Base-by-base conservation (phyloP, 108 stramenopile genomes). In the Skeletonema grethae region DNA sequence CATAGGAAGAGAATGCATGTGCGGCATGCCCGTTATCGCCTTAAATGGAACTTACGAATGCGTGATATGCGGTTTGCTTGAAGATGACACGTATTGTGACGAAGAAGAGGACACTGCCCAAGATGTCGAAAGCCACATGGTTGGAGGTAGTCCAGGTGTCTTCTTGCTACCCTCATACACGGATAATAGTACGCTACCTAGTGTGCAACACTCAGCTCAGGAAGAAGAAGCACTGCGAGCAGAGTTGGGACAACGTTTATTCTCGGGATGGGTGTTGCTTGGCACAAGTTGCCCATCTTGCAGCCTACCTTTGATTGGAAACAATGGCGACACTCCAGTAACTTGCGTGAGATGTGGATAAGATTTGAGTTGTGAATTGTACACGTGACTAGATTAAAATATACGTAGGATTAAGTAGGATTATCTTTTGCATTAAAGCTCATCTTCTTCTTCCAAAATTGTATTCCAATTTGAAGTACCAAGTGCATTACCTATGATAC, bases 391-490 rank as follows among this genome's bases (percentile, higher is more conserved):
- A n/a, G n/a, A 28, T 1, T 28, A 28, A 28, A 1, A 1, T 28
- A 48, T 48, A 34, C 34, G 34, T 34, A 34, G 34, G 34, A 38
- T 38, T 38, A 38, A 1, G 36, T 38, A 36, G 35, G 22, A 20
- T 53, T 53, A n/a, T 2, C 22, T 24, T 53, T 53, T 53, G 2
- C 2, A 61, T 32, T 11, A 61, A 8, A 61, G 60, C 31, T 61
- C 60, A 36, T 58, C 57, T 31, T 61, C 60, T 22, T 53, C 50
- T 2, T 7, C 50, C 22, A 8, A 8, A 7, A 48, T 48, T 60
- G 60, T 61, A 11, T 61, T 61, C 60, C 60, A 61, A 32, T 61
- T 36, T 16, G 60, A 6, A 29, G 60, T 61, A 29, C 60, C 60
- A 32, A 61, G 35, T 31, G 60, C 60, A 61, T 61, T 12, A 7